Conservation (phyloP, 1,284 basidiomycete genomes). For the Tylopilus sp. region DNA sequence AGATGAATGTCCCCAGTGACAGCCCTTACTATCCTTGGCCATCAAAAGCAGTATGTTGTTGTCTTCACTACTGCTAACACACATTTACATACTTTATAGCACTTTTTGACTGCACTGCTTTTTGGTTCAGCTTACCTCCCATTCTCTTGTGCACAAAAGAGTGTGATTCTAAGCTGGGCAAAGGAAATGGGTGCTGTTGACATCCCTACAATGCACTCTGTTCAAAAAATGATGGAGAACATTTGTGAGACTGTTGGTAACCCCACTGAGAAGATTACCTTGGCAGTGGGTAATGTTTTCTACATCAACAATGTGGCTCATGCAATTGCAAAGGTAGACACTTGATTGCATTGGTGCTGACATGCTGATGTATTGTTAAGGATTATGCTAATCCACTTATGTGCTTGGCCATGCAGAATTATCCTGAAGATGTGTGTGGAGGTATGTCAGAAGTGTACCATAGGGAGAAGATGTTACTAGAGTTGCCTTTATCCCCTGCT, state of each 20-base stretch:
- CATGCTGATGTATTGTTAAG: slow-evolving; percentile 21
- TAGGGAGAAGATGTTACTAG: slow-evolving; percentile 37
- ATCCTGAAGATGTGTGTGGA: slow-evolving; percentile 25
- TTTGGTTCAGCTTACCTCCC: slow-evolving; percentile 15
- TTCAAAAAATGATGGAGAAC: slow-evolving; percentile 39
- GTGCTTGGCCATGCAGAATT: slow-evolving; percentile 11
- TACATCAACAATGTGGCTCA: slow-evolving; percentile 26
- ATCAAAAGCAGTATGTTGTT: too few species aligned
- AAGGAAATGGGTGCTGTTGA: slow-evolving; percentile 34
- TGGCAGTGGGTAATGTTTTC: slow-evolving; percentile 12
- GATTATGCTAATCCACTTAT: slow-evolving; percentile 42
- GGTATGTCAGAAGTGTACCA: slow-evolving; percentile 37
- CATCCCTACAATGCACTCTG: slow-evolving; percentile 34
- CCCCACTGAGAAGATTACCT: slow-evolving; percentile 16
- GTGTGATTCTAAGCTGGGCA: slow-evolving; percentile 35
- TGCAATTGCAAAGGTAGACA: slow-evolving; percentile 26
- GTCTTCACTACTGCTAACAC: too few species aligned
- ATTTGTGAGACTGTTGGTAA: slow-evolving; percentile 32
- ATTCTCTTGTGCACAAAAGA: slow-evolving; percentile 15
- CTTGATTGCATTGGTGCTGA: too few species aligned
- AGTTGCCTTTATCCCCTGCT: slow-evolving; percentile 31
- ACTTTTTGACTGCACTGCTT: slow-evolving; percentile 17
- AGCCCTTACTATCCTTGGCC: too few species aligned
- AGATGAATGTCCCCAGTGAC: too few species aligned
- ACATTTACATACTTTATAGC: not conserved